These are phyloP conservation scores for Aspergillus vadensis DNA, from an alignment of 2,329 filamentous ascomycete genomes.

Conservation along the genomic window DNA sequence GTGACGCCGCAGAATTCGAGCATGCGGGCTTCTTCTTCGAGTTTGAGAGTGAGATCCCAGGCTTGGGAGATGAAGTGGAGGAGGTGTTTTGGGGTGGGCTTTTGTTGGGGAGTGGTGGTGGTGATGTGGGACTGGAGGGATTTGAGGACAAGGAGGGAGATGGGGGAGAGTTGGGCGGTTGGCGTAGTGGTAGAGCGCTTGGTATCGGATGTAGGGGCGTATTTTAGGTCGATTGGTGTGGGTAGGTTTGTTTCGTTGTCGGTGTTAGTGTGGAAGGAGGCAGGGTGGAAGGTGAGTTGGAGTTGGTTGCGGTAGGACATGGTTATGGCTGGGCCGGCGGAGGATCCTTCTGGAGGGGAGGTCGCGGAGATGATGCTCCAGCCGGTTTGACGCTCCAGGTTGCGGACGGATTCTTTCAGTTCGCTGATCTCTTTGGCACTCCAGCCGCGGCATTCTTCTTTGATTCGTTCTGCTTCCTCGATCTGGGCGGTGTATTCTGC, in stretches of 20 bases:
- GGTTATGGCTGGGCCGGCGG: conserved; percentile 38
- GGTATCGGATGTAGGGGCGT: conserved; percentile 27
- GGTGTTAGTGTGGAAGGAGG: conserved; percentile 34
- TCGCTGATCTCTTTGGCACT: conserved; percentile 75
- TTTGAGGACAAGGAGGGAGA: conserved; percentile 45
- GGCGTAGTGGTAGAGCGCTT: conserved; percentile 1
- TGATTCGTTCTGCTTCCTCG: conserved; percentile 75
- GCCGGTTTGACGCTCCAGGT: conserved; percentile 46
- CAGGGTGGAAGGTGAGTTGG: conserved; percentile 46
- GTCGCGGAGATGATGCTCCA: conserved; percentile 47
- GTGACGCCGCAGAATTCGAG: conserved; percentile 50
- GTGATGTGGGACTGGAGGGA: conserved; percentile 42
- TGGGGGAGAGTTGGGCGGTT: conserved; percentile 33
- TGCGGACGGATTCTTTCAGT: conserved; percentile 61
- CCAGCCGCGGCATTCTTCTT: conserved; percentile 89
- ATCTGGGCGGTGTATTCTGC: conserved; percentile 72
- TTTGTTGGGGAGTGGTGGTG: conserved; percentile 31
- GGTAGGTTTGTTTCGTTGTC: conserved; percentile 16
- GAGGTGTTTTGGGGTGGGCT: conserved; percentile 38
- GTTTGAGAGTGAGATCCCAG: conserved; percentile 44
- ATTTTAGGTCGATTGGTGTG: conserved; percentile 39
- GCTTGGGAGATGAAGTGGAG: conserved; percentile 45
- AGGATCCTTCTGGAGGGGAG: conserved; percentile 20
- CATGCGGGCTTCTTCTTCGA: conserved; percentile 48
- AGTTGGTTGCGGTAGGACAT: conserved; percentile 48